Evolutionary conservation across 2,329 filamentous ascomycete genomes (phyloP).

Genomic region (Coniochaeta pulveracea): DNA sequence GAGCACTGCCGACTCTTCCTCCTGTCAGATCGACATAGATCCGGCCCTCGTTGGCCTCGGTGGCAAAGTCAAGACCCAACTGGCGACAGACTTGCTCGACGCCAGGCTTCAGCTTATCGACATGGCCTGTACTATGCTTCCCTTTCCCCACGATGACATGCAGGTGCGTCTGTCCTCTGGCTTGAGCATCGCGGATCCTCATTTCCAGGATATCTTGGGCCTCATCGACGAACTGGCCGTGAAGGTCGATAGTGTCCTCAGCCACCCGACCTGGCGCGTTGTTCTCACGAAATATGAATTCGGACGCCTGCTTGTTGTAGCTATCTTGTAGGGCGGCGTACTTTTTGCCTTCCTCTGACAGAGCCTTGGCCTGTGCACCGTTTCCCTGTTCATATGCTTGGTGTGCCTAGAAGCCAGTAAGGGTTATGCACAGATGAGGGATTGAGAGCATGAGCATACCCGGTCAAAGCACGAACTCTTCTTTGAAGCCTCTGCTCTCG

Average conservation of each 20-base stretch:
- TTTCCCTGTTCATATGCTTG: constrained; percentile 78
- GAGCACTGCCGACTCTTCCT: constrained; percentile 37
- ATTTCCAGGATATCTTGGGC: constrained; percentile 83
- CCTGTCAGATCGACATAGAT: constrained; percentile 83
- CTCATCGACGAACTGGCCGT: constrained; percentile 91
- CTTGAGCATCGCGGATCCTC: constrained; percentile 67
- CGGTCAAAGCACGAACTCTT: constrained; percentile 66
- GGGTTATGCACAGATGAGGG: not conserved
- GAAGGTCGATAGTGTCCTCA: constrained; percentile 80
- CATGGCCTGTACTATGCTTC: constrained; percentile 69
- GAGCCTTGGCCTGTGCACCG: constrained; percentile 68
- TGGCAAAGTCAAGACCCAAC: constrained; percentile 69
- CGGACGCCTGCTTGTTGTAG: constrained; percentile 83
- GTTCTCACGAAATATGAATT: constrained; percentile 93
- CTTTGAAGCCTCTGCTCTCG: constrained; percentile 69
- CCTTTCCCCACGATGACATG: constrained; percentile 96
- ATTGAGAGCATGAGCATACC: constrained; percentile 27
- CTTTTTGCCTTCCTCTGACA: constrained; percentile 74
- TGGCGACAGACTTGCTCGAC: constrained; percentile 81
- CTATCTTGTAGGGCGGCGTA: constrained; percentile 78
- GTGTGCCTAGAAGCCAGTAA: constrained; percentile 47
- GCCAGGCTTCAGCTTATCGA: constrained; percentile 93
- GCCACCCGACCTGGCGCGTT: constrained; percentile 67
- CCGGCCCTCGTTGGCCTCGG: constrained; percentile 80
- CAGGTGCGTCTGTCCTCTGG: constrained; percentile 66